Conservation (phyloP, 345 rosid genomes). For the Gossypium ekmanianum region DNA sequence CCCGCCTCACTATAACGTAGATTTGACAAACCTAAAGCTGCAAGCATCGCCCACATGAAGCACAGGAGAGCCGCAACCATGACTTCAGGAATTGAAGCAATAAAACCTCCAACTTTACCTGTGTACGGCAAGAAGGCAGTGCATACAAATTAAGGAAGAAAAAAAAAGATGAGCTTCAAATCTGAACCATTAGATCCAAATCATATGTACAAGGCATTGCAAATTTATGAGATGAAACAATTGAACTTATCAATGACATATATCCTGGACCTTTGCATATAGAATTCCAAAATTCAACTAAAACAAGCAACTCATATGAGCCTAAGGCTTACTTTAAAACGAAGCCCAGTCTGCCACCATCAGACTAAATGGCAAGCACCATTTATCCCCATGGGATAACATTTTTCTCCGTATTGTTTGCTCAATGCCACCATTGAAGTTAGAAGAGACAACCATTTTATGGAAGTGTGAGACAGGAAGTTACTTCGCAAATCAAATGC, state of each 20-base stretch:
- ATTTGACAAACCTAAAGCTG: conserved; percentile 91
- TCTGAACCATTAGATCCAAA: not conserved
- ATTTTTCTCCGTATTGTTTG: not conserved
- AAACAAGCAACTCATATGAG: not conserved
- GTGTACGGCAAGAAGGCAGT: conserved; percentile 19
- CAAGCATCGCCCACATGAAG: conserved; percentile 97
- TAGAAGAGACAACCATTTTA: not conserved
- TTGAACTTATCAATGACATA: not conserved
- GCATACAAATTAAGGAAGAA: not conserved
- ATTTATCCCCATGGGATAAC: not conserved
- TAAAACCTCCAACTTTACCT: conserved; percentile 97
- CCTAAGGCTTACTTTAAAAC: not conserved
- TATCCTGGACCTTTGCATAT: not conserved
- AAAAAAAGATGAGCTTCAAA: not conserved
- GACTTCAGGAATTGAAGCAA: conserved; percentile 91
- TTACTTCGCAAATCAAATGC: not conserved
- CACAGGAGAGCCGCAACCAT: conserved; percentile 98
- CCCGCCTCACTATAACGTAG: conserved; percentile 97
- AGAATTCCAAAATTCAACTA: not conserved
- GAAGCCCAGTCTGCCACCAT: no score
- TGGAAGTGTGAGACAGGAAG: not conserved
- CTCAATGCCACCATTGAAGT: not conserved
- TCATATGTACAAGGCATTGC: not conserved
- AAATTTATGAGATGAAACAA: not conserved
- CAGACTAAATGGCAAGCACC: not conserved